These are phyloP conservation scores for Nidularia pulvinata DNA, from an alignment of 768 basidiomycete genomes.

Conservation along the genomic window DNA sequence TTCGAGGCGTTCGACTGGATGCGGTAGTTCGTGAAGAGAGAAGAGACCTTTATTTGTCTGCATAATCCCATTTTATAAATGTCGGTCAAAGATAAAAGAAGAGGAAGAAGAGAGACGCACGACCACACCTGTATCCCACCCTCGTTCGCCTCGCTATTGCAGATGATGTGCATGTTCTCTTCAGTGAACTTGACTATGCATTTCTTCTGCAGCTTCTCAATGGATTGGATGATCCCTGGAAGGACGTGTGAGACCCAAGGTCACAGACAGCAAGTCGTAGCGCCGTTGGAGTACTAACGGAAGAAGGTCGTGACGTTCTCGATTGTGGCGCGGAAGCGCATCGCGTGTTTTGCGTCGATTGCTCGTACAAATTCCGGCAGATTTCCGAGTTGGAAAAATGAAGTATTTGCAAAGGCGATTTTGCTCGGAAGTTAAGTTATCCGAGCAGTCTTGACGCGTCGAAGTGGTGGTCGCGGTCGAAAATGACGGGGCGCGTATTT, in stretches of 20 bases:
- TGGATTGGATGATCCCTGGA: conserved; percentile 75
- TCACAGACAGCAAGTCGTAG: not conserved
- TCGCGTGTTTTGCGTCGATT: conserved; percentile 1
- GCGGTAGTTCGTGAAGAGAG: conserved; percentile 75
- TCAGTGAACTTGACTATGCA: conserved; percentile 83
- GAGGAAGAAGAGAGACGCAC: conserved; percentile 13
- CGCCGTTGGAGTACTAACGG: conserved; percentile 18
- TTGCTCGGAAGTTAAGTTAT: no score
- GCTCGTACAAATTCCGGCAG: no score
- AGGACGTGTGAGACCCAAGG: not conserved
- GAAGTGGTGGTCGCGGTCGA: not conserved
- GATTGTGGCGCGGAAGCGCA: conserved; percentile 30
- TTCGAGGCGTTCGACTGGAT: conserved; percentile 88
- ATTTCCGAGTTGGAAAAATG: no score
- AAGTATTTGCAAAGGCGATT: no score
- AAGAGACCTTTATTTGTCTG: conserved; percentile 56
- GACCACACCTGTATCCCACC: conserved; percentile 89
- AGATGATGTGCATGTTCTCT: conserved; percentile 78
- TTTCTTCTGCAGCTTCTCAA: conserved; percentile 84
- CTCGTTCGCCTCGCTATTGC: conserved; percentile 76
- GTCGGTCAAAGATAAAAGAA: not conserved
- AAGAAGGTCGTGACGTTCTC: conserved; percentile 27
- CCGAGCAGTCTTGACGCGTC: no score
- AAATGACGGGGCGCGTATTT: not conserved
- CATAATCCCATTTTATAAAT: not conserved